Conservation (phyloP, 1,139 yeast species). For the Yamadazyma dushanensis region DNA sequence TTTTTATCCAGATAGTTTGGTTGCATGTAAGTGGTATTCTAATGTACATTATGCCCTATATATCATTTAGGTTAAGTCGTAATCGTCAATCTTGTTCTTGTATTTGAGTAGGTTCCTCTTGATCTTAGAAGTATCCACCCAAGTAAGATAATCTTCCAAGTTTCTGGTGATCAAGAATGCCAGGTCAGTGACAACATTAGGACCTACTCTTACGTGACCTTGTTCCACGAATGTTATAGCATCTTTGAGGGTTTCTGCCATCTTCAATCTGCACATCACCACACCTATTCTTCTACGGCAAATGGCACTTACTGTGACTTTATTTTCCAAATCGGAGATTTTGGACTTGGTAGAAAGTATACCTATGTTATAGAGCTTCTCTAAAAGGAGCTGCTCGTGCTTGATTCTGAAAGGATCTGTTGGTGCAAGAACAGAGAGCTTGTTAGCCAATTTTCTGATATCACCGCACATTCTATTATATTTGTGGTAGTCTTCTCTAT, state of each 20-base stretch:
- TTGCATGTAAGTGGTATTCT: conserved; percentile 1
- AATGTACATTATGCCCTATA: conserved; percentile 12
- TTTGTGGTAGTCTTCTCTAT: conserved; percentile 93
- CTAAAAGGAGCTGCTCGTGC: conserved; percentile 84
- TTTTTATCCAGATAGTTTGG: background rate
- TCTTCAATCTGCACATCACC: conserved; percentile 89
- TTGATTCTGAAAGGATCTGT: conserved; percentile 81
- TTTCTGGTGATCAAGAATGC: conserved; percentile 90
- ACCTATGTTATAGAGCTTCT: conserved; percentile 87
- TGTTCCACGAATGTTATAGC: conserved; percentile 93
- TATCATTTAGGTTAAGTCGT: conserved; percentile 51
- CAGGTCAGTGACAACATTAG: conserved; percentile 92
- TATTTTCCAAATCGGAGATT: conserved; percentile 90
- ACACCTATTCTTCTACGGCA: conserved; percentile 93
- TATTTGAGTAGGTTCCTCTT: conserved; percentile 86
- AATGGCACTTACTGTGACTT: conserved; percentile 85
- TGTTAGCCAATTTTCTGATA: conserved; percentile 81
- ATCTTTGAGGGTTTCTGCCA: conserved; percentile 88
- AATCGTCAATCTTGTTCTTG: conserved; percentile 83
- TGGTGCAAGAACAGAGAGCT: conserved; percentile 79
- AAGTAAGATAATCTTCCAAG: conserved; percentile 94
- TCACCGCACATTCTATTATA: conserved; percentile 92
- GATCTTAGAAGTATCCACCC: conserved; percentile 96
- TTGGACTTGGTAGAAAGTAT: conserved; percentile 80
- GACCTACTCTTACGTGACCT: conserved; percentile 98